These are phyloP conservation scores for Colletotrichum trifolii DNA, from an alignment of 2,329 filamentous ascomycete genomes.

Conservation along the genomic window DNA sequence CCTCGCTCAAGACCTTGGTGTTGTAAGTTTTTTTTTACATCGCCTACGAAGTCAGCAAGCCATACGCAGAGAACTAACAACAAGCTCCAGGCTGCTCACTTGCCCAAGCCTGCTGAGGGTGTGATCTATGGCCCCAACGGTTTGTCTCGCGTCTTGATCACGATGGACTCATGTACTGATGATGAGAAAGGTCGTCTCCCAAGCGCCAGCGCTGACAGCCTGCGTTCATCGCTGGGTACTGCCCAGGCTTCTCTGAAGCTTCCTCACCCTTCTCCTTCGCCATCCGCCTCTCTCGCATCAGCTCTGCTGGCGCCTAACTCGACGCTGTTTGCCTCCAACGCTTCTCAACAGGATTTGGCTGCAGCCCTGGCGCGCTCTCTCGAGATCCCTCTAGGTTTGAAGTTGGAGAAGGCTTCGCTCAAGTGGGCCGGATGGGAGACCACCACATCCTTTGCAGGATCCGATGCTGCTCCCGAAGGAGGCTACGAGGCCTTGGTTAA, in stretches of 20 bases:
- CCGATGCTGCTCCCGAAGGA: constrained; percentile 33
- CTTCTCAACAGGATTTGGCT: constrained; percentile 21
- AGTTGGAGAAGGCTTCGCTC: constrained; percentile 33
- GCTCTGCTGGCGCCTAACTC: constrained; percentile 24
- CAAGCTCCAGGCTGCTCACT: constrained; percentile 22
- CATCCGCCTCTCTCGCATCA: constrained; percentile 28
- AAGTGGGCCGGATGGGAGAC: constrained; percentile 34
- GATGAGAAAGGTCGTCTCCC: constrained; percentile 25
- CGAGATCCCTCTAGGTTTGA: constrained; percentile 31
- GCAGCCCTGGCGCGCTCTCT: constrained; percentile 31
- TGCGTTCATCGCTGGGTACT: constrained; percentile 25
- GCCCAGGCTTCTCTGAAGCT: constrained; percentile 32
- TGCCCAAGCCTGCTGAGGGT: constrained; percentile 30
- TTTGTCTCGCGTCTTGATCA: not conserved
- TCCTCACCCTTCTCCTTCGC: constrained; percentile 19
- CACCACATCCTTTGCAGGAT: constrained; percentile 25
- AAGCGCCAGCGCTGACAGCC: constrained; percentile 18
- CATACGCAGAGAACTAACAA: constrained; percentile 5
- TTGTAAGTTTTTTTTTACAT: constrained; percentile 14
- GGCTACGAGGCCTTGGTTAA: constrained; percentile 29
- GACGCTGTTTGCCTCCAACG: constrained; percentile 8
- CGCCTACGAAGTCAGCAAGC: no score
- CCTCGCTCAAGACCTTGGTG: constrained; percentile 30
- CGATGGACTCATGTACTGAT: not conserved
- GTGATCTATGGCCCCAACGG: constrained; percentile 30